Percentiles rank a stretch among this genome's conserved stretches.
Evolutionary conservation across 805 yeast species (phyloP).

Genomic region (Zygoascus tannicola): DNA sequence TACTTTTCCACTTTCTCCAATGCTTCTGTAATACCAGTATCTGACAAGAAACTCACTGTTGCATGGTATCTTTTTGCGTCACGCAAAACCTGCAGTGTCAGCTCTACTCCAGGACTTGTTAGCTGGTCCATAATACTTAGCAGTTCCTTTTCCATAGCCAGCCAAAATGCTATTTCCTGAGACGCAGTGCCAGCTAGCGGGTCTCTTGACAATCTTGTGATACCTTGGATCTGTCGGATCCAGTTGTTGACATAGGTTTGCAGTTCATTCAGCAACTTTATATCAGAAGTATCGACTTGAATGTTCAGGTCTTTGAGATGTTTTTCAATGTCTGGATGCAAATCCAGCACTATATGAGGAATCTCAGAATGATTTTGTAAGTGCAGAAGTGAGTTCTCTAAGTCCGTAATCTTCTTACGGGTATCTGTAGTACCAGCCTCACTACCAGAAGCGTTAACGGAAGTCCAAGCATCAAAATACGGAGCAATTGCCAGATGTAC

Average conservation of each 20-base stretch:
- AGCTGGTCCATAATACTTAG: constrained; percentile 49
- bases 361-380: constrained; percentile 57
- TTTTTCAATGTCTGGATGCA: constrained; percentile 43
- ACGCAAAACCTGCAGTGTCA: constrained; percentile 52
- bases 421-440: constrained; percentile 4
- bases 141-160: constrained; percentile 55
- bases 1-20: constrained; percentile 43
- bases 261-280: constrained; percentile 53
- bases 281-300: constrained; percentile 32
- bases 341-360: constrained; percentile 48
- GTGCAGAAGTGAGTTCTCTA: constrained; percentile 57
- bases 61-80: constrained; percentile 73
- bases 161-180: constrained; percentile 76
- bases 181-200: constrained; percentile 48
- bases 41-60: constrained; percentile 61
- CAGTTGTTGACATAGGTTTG: constrained; percentile 65
- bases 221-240: constrained; percentile 52
- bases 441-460: background rate
- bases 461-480: constrained; percentile 47
- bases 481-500: constrained; percentile 59
- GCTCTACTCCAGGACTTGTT: constrained; percentile 40
- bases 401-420: constrained; percentile 57
- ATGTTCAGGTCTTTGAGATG: constrained; percentile 31
- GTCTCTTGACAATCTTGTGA: constrained; percentile 45
- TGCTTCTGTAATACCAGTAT: constrained; percentile 56